phyloP scores from a whole-genome alignment of 140 eudicot species.

The Flaveria floridana region DNA sequence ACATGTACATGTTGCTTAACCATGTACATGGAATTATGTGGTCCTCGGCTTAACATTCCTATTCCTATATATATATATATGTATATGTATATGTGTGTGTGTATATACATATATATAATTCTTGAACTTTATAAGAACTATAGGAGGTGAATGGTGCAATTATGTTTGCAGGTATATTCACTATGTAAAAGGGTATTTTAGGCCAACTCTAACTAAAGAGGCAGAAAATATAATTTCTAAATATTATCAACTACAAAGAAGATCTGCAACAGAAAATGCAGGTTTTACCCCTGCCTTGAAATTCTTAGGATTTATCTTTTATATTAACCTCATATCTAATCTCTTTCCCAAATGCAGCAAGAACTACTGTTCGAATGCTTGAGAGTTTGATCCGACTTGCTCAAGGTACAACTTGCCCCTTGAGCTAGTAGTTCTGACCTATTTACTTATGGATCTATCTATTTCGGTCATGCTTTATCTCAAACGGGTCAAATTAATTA shows the following conservation, averaged over 20 bases:
- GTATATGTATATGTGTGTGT: not conserved
- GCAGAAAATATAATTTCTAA: slow-evolving; percentile 85
- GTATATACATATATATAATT: not conserved
- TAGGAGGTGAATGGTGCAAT: slow-evolving; percentile 5
- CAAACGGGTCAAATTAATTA: not conserved
- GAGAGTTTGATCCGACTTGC: slow-evolving; percentile 96
- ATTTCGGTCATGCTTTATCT: not conserved
- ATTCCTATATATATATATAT: not conserved
- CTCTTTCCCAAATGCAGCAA: slow-evolving; percentile 49
- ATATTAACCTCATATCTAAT: slow-evolving; percentile 17
- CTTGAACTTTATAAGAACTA: not conserved
- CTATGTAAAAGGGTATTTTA: slow-evolving; percentile 69
- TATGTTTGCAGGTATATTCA: slow-evolving; percentile 63
- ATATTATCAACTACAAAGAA: slow-evolving; percentile 93
- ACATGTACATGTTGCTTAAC: not conserved
- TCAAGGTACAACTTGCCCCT: slow-evolving; percentile 55
- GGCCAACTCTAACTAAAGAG: slow-evolving; percentile 76
- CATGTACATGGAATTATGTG: not conserved
- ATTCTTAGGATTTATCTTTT: not conserved
- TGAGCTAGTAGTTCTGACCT: not conserved
- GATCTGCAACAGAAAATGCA: slow-evolving; percentile 78
- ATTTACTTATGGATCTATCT: not conserved
- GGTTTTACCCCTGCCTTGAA: slow-evolving; percentile 37
- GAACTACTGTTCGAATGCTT: slow-evolving; percentile 93
- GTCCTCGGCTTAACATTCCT: not conserved